These are phyloP conservation scores for Scedosporium minutisporum DNA, from an alignment of 2,329 filamentous ascomycete genomes.

Conservation along the genomic window DNA sequence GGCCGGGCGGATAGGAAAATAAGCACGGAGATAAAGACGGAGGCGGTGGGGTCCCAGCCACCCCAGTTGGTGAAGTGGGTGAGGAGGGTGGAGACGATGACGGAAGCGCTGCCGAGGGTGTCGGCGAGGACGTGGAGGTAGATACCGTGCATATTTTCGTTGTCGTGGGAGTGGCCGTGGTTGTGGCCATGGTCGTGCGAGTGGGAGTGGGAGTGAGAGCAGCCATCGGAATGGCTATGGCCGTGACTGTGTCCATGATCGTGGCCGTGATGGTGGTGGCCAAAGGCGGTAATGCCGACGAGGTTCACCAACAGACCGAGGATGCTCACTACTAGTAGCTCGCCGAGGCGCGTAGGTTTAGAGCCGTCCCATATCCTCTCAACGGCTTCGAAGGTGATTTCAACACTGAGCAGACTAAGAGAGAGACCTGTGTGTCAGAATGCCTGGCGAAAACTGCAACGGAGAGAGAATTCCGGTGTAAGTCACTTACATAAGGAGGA, in stretches of 20 bases:
- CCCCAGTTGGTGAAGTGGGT: constrained; percentile 85
- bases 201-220: constrained; percentile 30
- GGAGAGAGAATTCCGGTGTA: neutral
- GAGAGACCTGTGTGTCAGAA: neutral
- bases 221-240: constrained; percentile 15
- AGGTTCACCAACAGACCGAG: constrained; percentile 84
- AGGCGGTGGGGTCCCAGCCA: constrained; percentile 90
- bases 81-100: constrained; percentile 82
- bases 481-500: constrained; percentile 69
- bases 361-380: constrained; percentile 78
- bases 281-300: constrained; percentile 81
- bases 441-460: neutral
- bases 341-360: constrained; percentile 72
- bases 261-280: constrained; percentile 52
- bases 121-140: constrained; percentile 93
- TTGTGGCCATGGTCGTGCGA: constrained; percentile 30
- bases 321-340: constrained; percentile 81
- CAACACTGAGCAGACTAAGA: constrained; percentile 74
- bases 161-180: constrained; percentile 51
- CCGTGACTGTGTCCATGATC: constrained; percentile 26
- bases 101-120: constrained; percentile 85
- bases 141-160: constrained; percentile 97
- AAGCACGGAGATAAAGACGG: constrained; percentile 82
- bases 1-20: constrained; percentile 91
- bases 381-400: constrained; percentile 91